Percentiles rank a stretch among this genome's conserved stretches.
These are phyloP conservation scores for Trichosporon ovoides DNA, from an alignment of 1,284 basidiomycete genomes.

Conservation along the genomic window DNA sequence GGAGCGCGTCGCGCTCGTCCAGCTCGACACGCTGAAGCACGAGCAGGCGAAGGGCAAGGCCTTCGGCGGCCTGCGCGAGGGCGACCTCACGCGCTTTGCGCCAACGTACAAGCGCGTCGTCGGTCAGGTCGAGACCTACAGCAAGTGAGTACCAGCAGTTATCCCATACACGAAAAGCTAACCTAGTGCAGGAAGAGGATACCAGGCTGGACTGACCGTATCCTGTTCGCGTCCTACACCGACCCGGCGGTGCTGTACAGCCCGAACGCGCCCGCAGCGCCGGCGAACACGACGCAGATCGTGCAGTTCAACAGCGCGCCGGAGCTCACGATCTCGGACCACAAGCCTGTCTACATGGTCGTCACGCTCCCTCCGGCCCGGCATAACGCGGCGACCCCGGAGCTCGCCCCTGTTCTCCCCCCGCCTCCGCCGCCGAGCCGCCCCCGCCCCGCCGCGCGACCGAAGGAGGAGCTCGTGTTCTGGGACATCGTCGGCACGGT, in stretches of 20 bases:
- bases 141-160: slow-evolving; percentile 55
- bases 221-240: slow-evolving; percentile 76
- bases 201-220: slow-evolving; percentile 92
- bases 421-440: slow-evolving; percentile 28
- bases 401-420: slow-evolving; percentile 33
- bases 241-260: slow-evolving; percentile 50
- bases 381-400: slow-evolving; percentile 28
- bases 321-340: slow-evolving; percentile 45
- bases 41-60: slow-evolving; percentile 61
- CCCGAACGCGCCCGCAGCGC: slow-evolving; percentile 18
- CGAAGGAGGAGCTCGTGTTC: slow-evolving; percentile 26
- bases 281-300: slow-evolving; percentile 34
- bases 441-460: slow-evolving; percentile 21
- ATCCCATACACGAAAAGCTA: no score
- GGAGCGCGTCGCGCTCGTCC: slow-evolving; percentile 60
- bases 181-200: slow-evolving; percentile 57
- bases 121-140: slow-evolving; percentile 70
- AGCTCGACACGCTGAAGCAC: slow-evolving; percentile 68
- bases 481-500: slow-evolving; percentile 28
- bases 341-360: slow-evolving; percentile 48
- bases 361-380: slow-evolving; percentile 30
- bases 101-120: slow-evolving; percentile 82
- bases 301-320: slow-evolving; percentile 38
- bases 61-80: slow-evolving; percentile 71
- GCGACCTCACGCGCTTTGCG: slow-evolving; percentile 74